phyloP scores from a whole-genome alignment of 2,329 filamentous ascomycete species.

The Talaromyces sp. region DNA sequence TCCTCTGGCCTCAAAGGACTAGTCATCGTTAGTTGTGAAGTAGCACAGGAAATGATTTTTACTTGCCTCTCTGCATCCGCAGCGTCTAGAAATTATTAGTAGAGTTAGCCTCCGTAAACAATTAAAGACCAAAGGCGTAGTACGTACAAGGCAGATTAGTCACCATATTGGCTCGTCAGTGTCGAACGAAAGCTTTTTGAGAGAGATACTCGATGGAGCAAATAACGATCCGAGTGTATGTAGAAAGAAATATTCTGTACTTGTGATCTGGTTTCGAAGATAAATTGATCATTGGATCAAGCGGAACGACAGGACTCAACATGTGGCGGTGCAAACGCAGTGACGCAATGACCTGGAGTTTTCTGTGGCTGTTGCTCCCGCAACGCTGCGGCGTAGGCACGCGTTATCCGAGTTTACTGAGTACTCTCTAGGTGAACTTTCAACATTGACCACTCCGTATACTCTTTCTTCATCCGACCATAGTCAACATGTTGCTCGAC shows the following conservation, averaged over 20 bases:
- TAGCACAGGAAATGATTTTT: not conserved
- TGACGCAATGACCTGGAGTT: constrained; percentile 8
- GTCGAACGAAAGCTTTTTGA: not conserved
- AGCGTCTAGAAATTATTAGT: constrained; percentile 65
- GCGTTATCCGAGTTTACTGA: not conserved
- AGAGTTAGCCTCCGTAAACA: not conserved
- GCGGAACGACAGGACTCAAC: constrained; percentile 21
- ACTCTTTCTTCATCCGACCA: constrained; percentile 3
- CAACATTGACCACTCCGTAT: not conserved
- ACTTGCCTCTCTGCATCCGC: constrained; percentile 90
- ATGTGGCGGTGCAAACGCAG: constrained; percentile 33
- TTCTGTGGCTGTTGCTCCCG: constrained; percentile 39
- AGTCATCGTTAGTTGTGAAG: constrained; percentile 18
- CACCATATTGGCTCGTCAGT: constrained; percentile 30
- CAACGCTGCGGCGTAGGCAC: constrained; percentile 26
- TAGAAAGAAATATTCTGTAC: constrained; percentile 3
- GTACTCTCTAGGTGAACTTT: not conserved
- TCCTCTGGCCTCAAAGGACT: constrained; percentile 88
- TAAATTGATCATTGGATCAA: not conserved
- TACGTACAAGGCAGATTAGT: constrained; percentile 51
- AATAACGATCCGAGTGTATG: not conserved
- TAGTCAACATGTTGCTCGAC: constrained; percentile 78
- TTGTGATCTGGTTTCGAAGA: constrained; percentile 25
- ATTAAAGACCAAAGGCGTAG: constrained; percentile 1
- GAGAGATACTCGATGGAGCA: not conserved